These are phyloP conservation scores for Salix suchowensis DNA, from an alignment of 345 rosid genomes.

Conservation along the genomic window DNA sequence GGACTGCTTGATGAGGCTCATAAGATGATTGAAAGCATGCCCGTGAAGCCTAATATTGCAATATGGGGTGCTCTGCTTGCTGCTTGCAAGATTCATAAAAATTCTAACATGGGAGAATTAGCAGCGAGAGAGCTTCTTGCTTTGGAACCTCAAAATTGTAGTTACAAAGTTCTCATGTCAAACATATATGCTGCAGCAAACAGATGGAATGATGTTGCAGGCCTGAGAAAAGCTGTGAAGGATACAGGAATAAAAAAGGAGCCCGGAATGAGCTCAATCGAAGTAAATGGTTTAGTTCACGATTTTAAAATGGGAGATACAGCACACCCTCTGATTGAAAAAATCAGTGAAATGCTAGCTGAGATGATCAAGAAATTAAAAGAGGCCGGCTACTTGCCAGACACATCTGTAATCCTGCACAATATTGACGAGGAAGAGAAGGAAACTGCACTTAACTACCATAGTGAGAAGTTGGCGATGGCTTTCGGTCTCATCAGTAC, in stretches of 20 bases:
- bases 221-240: conserved; percentile 31
- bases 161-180: conserved; percentile 34
- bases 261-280: conserved; percentile 44
- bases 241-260: conserved; percentile 26
- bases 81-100: conserved; percentile 39
- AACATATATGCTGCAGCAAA: conserved; percentile 37
- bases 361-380: conserved; percentile 28
- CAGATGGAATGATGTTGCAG: conserved; percentile 43
- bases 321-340: conserved; percentile 18
- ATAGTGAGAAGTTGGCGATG: conserved; percentile 34
- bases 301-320: conserved; percentile 30
- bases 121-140: conserved; percentile 31
- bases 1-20: conserved; percentile 45
- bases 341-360: conserved; percentile 17
- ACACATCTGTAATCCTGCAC: conserved; percentile 20
- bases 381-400: conserved; percentile 22
- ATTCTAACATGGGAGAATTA: conserved; percentile 24
- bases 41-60: conserved; percentile 33
- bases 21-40: conserved; percentile 38
- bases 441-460: conserved; percentile 17
- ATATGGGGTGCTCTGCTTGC: conserved; percentile 47
- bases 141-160: conserved; percentile 27
- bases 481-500: conserved; percentile 30
- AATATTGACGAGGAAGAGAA: conserved; percentile 28
- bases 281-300: conserved; percentile 26